Evolutionary conservation across 805 yeast species (phyloP).

Genomic region (Kazachstania martiniae): DNA sequence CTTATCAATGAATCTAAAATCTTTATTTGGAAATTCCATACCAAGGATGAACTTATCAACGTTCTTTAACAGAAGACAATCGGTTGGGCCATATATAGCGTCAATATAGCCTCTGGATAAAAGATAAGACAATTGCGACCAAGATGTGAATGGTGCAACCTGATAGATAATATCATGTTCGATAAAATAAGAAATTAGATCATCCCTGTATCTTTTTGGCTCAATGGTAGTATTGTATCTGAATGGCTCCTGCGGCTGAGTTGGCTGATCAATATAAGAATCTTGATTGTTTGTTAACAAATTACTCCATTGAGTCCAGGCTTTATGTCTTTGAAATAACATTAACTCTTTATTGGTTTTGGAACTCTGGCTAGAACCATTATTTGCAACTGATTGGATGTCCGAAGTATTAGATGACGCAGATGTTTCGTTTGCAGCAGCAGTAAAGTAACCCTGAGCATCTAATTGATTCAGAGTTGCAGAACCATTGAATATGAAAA

Average conservation of each 20-base stretch:
- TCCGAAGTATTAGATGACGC: constrained; percentile 4
- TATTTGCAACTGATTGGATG: background rate
- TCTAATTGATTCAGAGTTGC: constrained; percentile 30
- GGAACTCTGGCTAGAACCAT: constrained; percentile 2
- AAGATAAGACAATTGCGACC: constrained; percentile 70
- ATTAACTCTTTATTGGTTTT: constrained; percentile 23
- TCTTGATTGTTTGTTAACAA: constrained; percentile 25
- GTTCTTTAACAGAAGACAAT: constrained; percentile 48
- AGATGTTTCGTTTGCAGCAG: constrained; percentile 17
- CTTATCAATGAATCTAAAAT: constrained; percentile 58
- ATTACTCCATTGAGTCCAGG: constrained; percentile 36
- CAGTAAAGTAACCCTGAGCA: constrained; percentile 15
- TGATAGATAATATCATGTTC: constrained; percentile 50
- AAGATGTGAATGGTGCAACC: constrained; percentile 74
- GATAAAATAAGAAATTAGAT: constrained; percentile 47
- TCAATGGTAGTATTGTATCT: constrained; percentile 42
- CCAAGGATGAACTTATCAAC: constrained; percentile 64
- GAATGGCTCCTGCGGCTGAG: constrained; percentile 36
- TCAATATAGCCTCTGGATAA: constrained; percentile 48
- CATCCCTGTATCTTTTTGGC: constrained; percentile 39
- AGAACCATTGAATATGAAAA: constrained; percentile 70
- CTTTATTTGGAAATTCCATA: constrained; percentile 55
- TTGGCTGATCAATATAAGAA: constrained; percentile 27
- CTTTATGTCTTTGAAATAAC: constrained; percentile 35
- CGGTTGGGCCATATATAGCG: constrained; percentile 77